These are phyloP conservation scores for Penstemon barbatus DNA, from an alignment of 257 asterid species.

Conservation along the genomic window DNA sequence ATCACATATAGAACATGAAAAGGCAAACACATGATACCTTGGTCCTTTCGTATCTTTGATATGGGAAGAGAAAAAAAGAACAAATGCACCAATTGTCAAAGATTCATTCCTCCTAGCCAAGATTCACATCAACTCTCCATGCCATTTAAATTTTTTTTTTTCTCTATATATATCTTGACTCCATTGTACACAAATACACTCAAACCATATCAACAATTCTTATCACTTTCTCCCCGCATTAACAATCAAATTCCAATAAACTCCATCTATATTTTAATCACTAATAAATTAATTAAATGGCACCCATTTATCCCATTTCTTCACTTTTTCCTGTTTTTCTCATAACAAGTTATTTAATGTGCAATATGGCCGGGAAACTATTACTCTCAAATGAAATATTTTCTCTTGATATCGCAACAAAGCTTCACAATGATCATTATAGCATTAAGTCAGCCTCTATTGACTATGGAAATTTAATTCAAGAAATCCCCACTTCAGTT, in stretches of 20 bases:
- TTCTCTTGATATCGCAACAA: conserved; percentile 22
- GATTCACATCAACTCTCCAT: neutral
- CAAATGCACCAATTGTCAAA: conserved; percentile 20
- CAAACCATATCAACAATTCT: neutral
- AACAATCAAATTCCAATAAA: neutral
- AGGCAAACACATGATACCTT: neutral
- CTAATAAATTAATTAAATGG: neutral
- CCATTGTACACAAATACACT: neutral
- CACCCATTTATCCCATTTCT: conserved; percentile 24
- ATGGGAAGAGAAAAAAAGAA: neutral
- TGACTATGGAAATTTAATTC: conserved; percentile 66
- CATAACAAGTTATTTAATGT: conserved; percentile 31
- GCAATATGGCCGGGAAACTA: conserved; percentile 1
- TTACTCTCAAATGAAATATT: conserved; percentile 29
- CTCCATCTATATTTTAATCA: neutral
- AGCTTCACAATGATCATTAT: conserved; percentile 36
- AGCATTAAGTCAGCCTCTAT: conserved; percentile 38
- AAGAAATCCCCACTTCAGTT: conserved; percentile 53
- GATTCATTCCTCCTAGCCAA: neutral
- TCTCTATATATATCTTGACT: conserved; percentile 22
- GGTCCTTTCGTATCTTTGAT: conserved; percentile 10
- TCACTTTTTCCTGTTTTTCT: conserved; percentile 19
- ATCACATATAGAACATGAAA: too few relatives aligned
- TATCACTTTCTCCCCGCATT: neutral
- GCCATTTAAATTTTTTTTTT: neutral